These are phyloP conservation scores for Phytophthora colocasiae DNA, from an alignment of 352 stramenopile species.

Conservation along the genomic window DNA sequence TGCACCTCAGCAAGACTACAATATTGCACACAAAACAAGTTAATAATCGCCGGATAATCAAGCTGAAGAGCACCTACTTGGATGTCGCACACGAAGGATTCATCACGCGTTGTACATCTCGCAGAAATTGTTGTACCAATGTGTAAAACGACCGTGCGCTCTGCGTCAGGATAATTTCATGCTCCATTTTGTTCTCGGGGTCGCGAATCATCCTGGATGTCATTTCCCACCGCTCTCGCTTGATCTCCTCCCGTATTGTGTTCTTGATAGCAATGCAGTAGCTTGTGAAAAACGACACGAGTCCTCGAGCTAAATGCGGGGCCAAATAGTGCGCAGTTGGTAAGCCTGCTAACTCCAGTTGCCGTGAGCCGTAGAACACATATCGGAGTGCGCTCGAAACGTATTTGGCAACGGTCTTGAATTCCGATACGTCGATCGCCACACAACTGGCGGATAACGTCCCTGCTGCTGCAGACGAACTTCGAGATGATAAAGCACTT, in stretches of 20 bases:
- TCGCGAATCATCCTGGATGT: constrained; percentile 72
- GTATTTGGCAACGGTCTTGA: constrained; percentile 80
- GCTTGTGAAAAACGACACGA: constrained; percentile 65
- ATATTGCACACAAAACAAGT: constrained; percentile 7
- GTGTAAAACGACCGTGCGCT: constrained; percentile 82
- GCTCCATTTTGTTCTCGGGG: constrained; percentile 67
- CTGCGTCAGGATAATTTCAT: constrained; percentile 83
- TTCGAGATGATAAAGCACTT: constrained; percentile 33
- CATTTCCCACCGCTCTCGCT: constrained; percentile 87
- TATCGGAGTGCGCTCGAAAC: constrained; percentile 79
- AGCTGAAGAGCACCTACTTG: constrained; percentile 40
- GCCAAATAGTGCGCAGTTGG: constrained; percentile 79
- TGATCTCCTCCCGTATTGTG: constrained; percentile 77
- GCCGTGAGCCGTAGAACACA: constrained; percentile 82
- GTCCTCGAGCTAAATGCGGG: constrained; percentile 62
- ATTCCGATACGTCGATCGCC: constrained; percentile 74
- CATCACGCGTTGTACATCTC: constrained; percentile 77
- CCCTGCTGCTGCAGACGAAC: constrained; percentile 14
- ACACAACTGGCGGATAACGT: constrained; percentile 34
- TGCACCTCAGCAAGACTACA: constrained; percentile 66
- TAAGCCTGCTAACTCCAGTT: constrained; percentile 80
- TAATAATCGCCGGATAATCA: constrained; percentile 2
- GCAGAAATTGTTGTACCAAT: constrained; percentile 83
- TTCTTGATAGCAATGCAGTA: constrained; percentile 79
- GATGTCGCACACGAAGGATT: constrained; percentile 85